These are phyloP conservation scores for Cerioporus squamosus DNA, from an alignment of 1,284 basidiomycete genomes.

Conservation along the genomic window DNA sequence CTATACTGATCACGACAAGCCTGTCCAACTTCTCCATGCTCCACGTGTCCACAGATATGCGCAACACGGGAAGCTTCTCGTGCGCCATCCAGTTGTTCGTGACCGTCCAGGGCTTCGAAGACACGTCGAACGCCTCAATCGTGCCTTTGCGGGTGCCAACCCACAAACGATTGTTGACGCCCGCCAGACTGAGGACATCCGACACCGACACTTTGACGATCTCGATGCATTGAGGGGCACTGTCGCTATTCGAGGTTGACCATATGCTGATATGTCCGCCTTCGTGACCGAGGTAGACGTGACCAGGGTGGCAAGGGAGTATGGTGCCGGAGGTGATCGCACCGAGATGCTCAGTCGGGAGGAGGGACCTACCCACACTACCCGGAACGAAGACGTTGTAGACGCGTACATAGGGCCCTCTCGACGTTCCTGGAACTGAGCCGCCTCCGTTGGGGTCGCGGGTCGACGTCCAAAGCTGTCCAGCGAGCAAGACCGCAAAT, in stretches of 20 bases:
- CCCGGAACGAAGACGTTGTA: conserved; percentile 72
- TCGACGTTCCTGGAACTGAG: conserved; percentile 43
- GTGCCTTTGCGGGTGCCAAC: conserved; percentile 81
- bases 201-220: conserved; percentile 80
- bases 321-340: conserved; percentile 83
- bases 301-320: conserved; percentile 67
- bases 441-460: conserved; percentile 51
- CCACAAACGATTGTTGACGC: conserved; percentile 85
- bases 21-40: conserved; percentile 67
- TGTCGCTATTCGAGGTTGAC: conserved; percentile 54
- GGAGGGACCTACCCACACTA: conserved; percentile 50
- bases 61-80: conserved; percentile 75
- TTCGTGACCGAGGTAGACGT: conserved; percentile 92
- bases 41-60: conserved; percentile 73
- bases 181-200: conserved; percentile 80
- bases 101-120: conserved; percentile 76
- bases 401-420: conserved; percentile 76
- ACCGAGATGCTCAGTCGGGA: conserved; percentile 70
- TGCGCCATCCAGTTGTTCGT: conserved; percentile 94
- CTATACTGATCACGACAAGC: conserved; percentile 78
- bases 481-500: conserved; percentile 75
- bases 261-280: conserved; percentile 88
- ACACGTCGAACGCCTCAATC: conserved; percentile 85
- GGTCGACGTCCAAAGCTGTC: conserved; percentile 82
- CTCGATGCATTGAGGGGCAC: conserved; percentile 60